A percentile compares a stretch with the other conserved stretches of the same genome.
Evolutionary conservation across 2,329 filamentous ascomycete genomes (phyloP).

Genomic region (Claviceps quebecensis): DNA sequence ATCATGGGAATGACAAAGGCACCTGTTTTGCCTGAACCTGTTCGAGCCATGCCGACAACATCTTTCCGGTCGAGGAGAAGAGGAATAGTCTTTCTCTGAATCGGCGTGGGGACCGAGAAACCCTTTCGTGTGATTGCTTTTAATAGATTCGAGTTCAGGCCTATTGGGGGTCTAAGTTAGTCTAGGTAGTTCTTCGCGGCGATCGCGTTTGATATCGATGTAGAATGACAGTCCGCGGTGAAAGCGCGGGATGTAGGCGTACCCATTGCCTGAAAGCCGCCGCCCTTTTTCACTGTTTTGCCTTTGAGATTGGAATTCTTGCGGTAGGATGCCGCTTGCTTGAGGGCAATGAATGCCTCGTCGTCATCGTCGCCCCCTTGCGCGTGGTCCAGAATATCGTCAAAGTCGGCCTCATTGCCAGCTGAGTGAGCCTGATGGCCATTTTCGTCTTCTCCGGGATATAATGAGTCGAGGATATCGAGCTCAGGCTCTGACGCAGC

Average conservation of each 20-base stretch:
- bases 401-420: slow-evolving; percentile 39
- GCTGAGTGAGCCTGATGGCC: slow-evolving; percentile 23
- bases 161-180: slow-evolving; percentile 19
- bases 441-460: slow-evolving; percentile 44
- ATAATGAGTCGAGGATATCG: slow-evolving; percentile 72
- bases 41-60: slow-evolving; percentile 97
- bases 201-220: not conserved
- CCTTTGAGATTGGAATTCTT: slow-evolving; percentile 74
- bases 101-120: slow-evolving; percentile 90
- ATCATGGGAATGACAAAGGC: slow-evolving; percentile 99
- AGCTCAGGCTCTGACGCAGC: slow-evolving; percentile 78
- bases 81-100: slow-evolving; percentile 93
- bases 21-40: slow-evolving; percentile 96
- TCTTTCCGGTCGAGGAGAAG: slow-evolving; percentile 80
- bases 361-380: slow-evolving; percentile 46
- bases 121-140: slow-evolving; percentile 90
- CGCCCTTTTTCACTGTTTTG: slow-evolving; percentile 81
- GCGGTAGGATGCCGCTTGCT: slow-evolving; percentile 76
- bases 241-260: slow-evolving; percentile 9
- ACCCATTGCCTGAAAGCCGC: slow-evolving; percentile 94
- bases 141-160: slow-evolving; percentile 66
- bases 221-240: not conserved
- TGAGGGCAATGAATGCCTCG: slow-evolving; percentile 78
- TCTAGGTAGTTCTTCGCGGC: not conserved
- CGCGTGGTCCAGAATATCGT: slow-evolving; percentile 44